Evolutionary conservation across 169 alveolate species (phyloP), one percentile per base, ranked within the genome.

Genomic region (Cryptosporidium baileyi): DNA sequence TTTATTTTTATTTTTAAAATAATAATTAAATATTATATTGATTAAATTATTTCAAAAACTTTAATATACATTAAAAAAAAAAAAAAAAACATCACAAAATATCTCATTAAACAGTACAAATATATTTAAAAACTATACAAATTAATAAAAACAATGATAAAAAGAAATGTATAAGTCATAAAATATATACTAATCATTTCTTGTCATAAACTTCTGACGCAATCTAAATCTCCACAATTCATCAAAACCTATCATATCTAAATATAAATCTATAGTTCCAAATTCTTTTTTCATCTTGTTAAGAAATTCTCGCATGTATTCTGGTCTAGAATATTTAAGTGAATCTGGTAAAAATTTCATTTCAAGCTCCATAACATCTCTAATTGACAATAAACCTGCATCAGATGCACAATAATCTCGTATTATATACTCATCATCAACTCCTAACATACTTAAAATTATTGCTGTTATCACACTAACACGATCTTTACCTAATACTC

Each of bases 351-450:
- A 41, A 30, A 2, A 2, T 13, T 17, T 59, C 40, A 34, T 24
- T 54, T 54, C 74, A 11, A 32, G 26, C 15, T 74, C 45, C 4
- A 74, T 54, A 11, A 22, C 36, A 3, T 74, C 85, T 3, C 11
- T 74, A 24, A 74, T n/a, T 38, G 65, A 51, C 32, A 74, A 22
- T 19, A 59, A 32, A 15, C 85, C 85, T 8, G 85, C 22, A 5
- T 74, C 85, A 5, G 85, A 74, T 7, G 85, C 85, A 54, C 85
- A 74, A 30, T 74, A 74, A 28, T 74, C 85, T 17, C 67, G 28
- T 24, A 74, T 74, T 24, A 74, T 74, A 34, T 15, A 54, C 15
- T 74, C 74, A 24, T 74, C 85, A n/a, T 30, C 24, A 6, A 74
- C 57, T 17, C 85, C 85, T 45, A 74, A 52, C 7, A 57, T 54